phyloP scores from a whole-genome alignment of 345 rosid species.

The Hirschfeldia incana region DNA sequence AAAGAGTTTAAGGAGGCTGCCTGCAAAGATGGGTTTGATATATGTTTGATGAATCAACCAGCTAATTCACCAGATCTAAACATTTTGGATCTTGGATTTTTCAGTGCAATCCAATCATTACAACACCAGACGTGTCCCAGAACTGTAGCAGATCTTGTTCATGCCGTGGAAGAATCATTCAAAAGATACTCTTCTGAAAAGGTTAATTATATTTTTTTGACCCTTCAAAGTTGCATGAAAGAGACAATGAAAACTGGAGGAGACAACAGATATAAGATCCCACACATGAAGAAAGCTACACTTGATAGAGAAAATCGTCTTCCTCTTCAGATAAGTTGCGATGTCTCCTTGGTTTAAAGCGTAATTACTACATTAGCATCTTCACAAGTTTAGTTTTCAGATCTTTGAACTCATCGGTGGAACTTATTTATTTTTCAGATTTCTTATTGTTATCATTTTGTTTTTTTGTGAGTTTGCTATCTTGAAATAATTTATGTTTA shows the following conservation, averaged over 20 bases:
- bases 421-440: background rate
- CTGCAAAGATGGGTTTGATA: background rate
- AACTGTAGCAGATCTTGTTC: background rate
- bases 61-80: background rate
- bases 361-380: background rate
- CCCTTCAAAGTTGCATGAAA: too few relatives aligned
- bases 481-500: too few relatives aligned
- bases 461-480: background rate
- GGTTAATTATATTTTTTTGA: background rate
- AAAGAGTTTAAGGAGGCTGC: background rate
- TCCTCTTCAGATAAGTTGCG: background rate
- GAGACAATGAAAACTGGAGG: background rate
- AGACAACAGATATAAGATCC: background rate
- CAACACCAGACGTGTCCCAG: background rate
- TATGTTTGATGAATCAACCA: background rate
- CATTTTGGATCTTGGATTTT: background rate
- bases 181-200: background rate
- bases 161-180: background rate
- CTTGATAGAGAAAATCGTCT: background rate
- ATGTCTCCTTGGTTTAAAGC: too few relatives aligned
- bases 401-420: too few relatives aligned
- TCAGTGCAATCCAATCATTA: background rate
- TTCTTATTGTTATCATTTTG: too few relatives aligned
- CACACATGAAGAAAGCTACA: background rate
- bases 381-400: background rate